phyloP scores from a whole-genome alignment of 2,329 filamentous ascomycete species.

The Thielaviopsis musarum region DNA sequence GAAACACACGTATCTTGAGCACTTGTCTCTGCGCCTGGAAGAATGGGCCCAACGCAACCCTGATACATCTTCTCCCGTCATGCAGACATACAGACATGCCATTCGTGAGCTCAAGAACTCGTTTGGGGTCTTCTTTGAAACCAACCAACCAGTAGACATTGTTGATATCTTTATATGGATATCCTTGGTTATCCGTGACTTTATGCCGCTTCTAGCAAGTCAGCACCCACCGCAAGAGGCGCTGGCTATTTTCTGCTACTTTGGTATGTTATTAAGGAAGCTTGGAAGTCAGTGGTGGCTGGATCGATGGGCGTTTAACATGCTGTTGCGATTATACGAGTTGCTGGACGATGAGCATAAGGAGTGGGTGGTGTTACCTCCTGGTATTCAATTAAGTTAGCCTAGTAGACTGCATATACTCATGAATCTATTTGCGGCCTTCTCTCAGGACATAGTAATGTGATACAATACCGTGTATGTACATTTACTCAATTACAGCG shows the following conservation, averaged over 20 bases:
- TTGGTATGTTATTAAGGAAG: slow-evolving; percentile 20
- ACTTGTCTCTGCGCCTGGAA: slow-evolving; percentile 15
- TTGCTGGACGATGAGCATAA: slow-evolving; percentile 22
- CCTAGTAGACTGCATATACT: not conserved
- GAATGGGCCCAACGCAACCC: slow-evolving; percentile 3
- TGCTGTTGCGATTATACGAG: slow-evolving; percentile 19
- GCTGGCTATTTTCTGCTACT: slow-evolving; percentile 22
- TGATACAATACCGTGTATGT: no score
- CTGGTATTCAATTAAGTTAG: not conserved
- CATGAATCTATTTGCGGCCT: not conserved
- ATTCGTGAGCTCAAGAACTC: slow-evolving; percentile 21
- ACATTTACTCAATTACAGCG: no score
- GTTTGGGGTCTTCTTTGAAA: slow-evolving; percentile 15
- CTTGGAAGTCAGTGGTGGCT: slow-evolving; percentile 22
- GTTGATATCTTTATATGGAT: slow-evolving; percentile 26
- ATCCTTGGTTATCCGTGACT: slow-evolving; percentile 21
- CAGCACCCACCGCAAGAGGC: slow-evolving; percentile 17
- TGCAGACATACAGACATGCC: slow-evolving; percentile 18
- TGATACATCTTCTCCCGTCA: slow-evolving; percentile 10
- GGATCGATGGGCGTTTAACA: slow-evolving; percentile 20
- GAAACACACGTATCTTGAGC: slow-evolving; percentile 14
- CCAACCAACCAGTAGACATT: slow-evolving; percentile 17
- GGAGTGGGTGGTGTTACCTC: slow-evolving; percentile 18
- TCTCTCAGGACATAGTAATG: no score
- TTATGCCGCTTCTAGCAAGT: slow-evolving; percentile 20